Evolutionary conservation across 75 land plant genomes (phyloP).

Genomic region (Picea glauca): DNA sequence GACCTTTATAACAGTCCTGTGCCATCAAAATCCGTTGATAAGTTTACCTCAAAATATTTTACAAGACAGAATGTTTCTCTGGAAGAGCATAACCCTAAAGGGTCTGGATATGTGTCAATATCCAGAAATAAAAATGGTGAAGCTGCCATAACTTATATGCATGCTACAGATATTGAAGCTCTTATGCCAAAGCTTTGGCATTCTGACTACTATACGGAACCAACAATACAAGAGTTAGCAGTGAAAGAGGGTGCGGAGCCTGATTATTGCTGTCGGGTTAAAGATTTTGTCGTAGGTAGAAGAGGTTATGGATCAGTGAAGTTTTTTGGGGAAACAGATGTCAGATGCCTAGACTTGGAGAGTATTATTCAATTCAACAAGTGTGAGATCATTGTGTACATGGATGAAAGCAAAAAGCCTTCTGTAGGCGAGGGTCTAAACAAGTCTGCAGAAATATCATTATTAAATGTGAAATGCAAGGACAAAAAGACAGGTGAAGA

Average conservation of each 20-base stretch:
- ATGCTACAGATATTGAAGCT: too few relatives aligned
- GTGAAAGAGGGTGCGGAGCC: background rate
- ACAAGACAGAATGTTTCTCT: too few relatives aligned
- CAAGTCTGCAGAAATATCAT: slow-evolving; percentile 87
- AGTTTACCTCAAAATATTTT: too few relatives aligned
- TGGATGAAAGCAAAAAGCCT: slow-evolving; percentile 90
- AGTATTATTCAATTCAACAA: slow-evolving; percentile 83
- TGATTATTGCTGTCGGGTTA: too few relatives aligned
- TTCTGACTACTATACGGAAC: slow-evolving; percentile 15
- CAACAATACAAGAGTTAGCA: slow-evolving; percentile 11
- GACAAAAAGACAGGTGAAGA: slow-evolving; percentile 90
- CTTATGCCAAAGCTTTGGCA: slow-evolving; percentile 16
- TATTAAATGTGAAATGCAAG: slow-evolving; percentile 67
- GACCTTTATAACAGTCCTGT: too few relatives aligned
- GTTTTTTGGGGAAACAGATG: slow-evolving; percentile 90
- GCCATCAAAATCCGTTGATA: too few relatives aligned
- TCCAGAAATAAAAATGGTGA: too few relatives aligned
- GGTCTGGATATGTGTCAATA: too few relatives aligned
- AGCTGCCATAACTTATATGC: too few relatives aligned
- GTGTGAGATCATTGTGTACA: slow-evolving; percentile 85
- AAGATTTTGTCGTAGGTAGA: too few relatives aligned
- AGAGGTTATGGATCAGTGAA: too few relatives aligned
- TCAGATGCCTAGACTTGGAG: slow-evolving; percentile 82
- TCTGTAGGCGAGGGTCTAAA: slow-evolving; percentile 86
- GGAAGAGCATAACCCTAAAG: too few relatives aligned